Percentiles rank a stretch among this genome's conserved stretches.
Evolutionary conservation across 306 rosid genomes (phyloP).

Genomic region (Acmispon strigosus): DNA sequence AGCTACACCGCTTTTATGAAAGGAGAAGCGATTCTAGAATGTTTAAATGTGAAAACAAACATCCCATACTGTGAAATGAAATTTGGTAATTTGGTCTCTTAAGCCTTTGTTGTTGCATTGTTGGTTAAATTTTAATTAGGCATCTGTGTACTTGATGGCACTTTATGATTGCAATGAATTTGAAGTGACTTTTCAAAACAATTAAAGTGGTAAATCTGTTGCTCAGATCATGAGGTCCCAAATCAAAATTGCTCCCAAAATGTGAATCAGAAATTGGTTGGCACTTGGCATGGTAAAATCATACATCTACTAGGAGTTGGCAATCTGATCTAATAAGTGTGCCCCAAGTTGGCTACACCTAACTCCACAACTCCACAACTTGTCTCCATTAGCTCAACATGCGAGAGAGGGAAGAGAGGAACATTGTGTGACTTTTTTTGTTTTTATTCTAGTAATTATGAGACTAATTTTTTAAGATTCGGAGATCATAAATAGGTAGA

Average conservation of each 20-base stretch:
- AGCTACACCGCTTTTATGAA: no score
- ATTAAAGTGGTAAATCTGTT: neutral
- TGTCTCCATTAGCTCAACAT: slow-evolving; percentile 15
- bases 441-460: no score
- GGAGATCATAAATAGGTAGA: no score
- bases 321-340: slow-evolving; percentile 12
- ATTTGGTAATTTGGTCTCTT: neutral
- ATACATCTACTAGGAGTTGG: slow-evolving; percentile 10
- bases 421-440: neutral
- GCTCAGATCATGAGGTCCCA: slow-evolving; percentile 10
- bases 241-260: slow-evolving; percentile 21
- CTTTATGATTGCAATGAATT: slow-evolving; percentile 5
- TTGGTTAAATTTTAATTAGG: neutral
- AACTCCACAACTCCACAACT: slow-evolving; percentile 13
- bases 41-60: no score
- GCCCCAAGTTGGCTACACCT: slow-evolving; percentile 29
- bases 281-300: neutral
- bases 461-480: no score
- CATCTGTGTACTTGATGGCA: neutral
- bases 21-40: no score
- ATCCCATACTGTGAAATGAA: neutral
- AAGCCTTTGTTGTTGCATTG: neutral
- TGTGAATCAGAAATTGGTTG: slow-evolving; percentile 16
- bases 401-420: neutral
- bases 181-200: neutral